Evolutionary conservation across 2,329 filamentous ascomycete species (phyloP).

Genomic region (Chaetothyriales sp.): DNA sequence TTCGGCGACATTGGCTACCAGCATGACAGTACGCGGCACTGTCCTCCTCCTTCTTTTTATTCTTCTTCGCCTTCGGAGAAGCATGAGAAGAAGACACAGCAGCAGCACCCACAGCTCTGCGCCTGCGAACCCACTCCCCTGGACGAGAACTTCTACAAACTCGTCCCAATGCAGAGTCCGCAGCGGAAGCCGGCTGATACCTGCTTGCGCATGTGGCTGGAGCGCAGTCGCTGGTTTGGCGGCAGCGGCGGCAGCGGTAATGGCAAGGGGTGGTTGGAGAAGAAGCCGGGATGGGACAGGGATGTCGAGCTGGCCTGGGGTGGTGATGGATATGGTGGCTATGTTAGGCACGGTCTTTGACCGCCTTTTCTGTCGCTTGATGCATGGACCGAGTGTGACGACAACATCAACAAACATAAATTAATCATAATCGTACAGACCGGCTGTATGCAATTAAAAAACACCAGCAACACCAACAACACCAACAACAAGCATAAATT

Average conservation of each 20-base stretch:
- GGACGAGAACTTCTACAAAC: slow-evolving; percentile 35
- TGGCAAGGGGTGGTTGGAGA: slow-evolving; percentile 31
- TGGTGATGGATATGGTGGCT: slow-evolving; percentile 34
- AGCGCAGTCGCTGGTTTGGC: slow-evolving; percentile 3
- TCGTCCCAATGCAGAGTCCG: slow-evolving; percentile 35
- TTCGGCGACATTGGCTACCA: slow-evolving; percentile 36
- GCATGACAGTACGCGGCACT: slow-evolving; percentile 32
- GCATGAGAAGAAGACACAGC: neutral
- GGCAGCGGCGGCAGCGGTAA: neutral
- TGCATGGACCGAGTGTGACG: too few species aligned
- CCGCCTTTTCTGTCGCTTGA: too few species aligned
- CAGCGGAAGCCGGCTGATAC: slow-evolving; percentile 35
- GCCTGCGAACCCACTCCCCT: slow-evolving; percentile 33
- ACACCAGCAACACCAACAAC: too few species aligned
- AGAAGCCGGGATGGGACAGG: slow-evolving; percentile 30
- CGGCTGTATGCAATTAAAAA: neutral
- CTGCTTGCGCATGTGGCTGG: slow-evolving; percentile 34
- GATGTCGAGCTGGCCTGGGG: slow-evolving; percentile 29
- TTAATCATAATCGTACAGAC: too few species aligned
- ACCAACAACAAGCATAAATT: neutral
- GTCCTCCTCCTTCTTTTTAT: slow-evolving; percentile 5
- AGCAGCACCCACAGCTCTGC: slow-evolving; percentile 17
- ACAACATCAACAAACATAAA: neutral
- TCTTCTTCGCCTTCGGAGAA: slow-evolving; percentile 1
- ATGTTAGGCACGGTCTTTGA: slow-evolving; percentile 10